phyloP scores from a whole-genome alignment of 129 eudicot genomes.

The Sambucus nigra region DNA sequence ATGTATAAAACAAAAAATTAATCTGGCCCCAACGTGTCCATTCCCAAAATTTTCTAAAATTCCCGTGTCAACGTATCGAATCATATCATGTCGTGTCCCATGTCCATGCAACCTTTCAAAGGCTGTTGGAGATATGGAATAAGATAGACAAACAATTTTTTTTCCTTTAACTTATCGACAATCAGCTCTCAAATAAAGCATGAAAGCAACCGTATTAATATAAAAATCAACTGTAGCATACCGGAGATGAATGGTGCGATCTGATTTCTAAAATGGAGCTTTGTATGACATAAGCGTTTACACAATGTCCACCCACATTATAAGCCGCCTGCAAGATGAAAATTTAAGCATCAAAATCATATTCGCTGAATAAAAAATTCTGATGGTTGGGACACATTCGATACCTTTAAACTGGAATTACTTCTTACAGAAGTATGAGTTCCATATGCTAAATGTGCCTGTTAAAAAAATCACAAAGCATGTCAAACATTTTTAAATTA shows the following conservation, averaged over 20 bases:
- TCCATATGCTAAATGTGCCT: slow-evolving; percentile 84
- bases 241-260: slow-evolving; percentile 74
- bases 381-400: slow-evolving; percentile 1
- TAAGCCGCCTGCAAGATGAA: slow-evolving; percentile 56
- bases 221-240: slow-evolving; percentile 21
- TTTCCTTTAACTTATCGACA: slow-evolving; percentile 2
- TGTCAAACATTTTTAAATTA: no score
- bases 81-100: no score
- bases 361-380: slow-evolving; percentile 6
- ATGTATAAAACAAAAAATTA: no score
- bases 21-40: no score
- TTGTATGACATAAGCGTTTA: slow-evolving; percentile 70
- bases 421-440: slow-evolving; percentile 46
- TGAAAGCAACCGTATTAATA: neutral
- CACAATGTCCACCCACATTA: slow-evolving; percentile 61
- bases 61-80: no score
- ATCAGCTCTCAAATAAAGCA: neutral
- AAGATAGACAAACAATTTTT: neutral
- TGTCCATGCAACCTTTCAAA: neutral
- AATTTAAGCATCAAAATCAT: slow-evolving; percentile 3
- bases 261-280: slow-evolving; percentile 65
- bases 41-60: no score
- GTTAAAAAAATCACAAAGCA: slow-evolving; percentile 21
- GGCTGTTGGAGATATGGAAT: neutral
- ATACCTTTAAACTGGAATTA: slow-evolving; percentile 56